Base-by-base conservation (phyloP, 345 rosid species). In the Moringa oleifera region DNA sequence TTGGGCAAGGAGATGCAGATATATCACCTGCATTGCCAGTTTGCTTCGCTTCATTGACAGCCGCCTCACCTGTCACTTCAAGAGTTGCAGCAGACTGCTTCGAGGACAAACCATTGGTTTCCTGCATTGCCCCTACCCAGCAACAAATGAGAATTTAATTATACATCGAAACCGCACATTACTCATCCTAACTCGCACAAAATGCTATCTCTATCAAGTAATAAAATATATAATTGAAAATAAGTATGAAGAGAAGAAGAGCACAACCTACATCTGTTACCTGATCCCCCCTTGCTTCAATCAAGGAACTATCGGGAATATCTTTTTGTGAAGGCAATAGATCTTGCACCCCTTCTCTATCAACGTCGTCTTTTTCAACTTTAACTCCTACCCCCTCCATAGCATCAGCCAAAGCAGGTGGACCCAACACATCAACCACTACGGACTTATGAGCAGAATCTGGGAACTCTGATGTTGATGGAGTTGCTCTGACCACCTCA, bases 61-160 rank as follows among this genome's bases (percentile, higher is more conserved):
- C 70, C 66, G 51, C 73, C 51, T 71, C 71, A 58, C 20, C 51
- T 63, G 66, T 55, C 52, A 45, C 69, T 51, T 66, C 66, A 62
- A 68, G 65, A 61, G 51, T 56, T 68, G 75, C 81, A 57, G 67
- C 58, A 66, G 50, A 56, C 59, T 84, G 82, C 57, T 73, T 70
- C 68, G 66, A 66, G 68, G 55, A 83, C 71, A 70, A 80, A 76
- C 74, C 80, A 80, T 83, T 73, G 72, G 80, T 79, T 72, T 81
- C 96, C 95, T 92, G 97, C 95, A 89, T 83, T 77, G 79, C 78
- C 88, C 98, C 98, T 85, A 83, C 85, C 93, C 79, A 87, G 85
- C 73, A 84, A 79, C 77, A 84, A 87, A 85, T 85, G 87, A 85
- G 90, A 84, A 83, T 61, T 73, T 74, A 69, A 80, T 82, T 71